A percentile compares a stretch with the other conserved stretches of the same genome.
Evolutionary conservation across 2,329 filamentous ascomycete species (phyloP).

Genomic region (Verticillium klebahnii): DNA sequence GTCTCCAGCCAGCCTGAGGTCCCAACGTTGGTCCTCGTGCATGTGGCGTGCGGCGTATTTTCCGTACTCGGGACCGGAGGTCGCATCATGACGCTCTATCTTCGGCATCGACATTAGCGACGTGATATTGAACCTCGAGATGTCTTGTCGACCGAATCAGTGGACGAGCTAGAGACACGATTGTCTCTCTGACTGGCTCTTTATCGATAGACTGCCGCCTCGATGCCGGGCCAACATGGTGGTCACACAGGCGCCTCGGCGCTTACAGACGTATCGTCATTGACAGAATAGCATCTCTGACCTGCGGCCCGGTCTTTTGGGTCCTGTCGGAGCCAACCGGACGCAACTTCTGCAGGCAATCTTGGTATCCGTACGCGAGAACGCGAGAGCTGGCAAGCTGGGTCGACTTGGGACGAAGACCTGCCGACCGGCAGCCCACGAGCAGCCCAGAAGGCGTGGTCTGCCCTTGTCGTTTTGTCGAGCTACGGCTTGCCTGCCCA

Average conservation of each 20-base stretch:
- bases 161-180: not conserved
- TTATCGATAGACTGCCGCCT: not conserved
- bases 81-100: not conserved
- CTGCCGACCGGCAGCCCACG: not conserved
- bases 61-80: not conserved
- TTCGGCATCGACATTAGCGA: not conserved
- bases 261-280: not conserved
- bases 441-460: not conserved
- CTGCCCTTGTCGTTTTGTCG: too few relatives aligned
- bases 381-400: not conserved
- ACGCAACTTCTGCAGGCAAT: not conserved
- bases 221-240: not conserved
- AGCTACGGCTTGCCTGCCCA: not conserved
- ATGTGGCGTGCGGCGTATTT: not conserved
- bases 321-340: not conserved
- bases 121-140: not conserved
- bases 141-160: not conserved
- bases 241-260: not conserved
- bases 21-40: not conserved
- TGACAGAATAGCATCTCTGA: not conserved
- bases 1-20: not conserved
- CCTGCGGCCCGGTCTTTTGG: not conserved
- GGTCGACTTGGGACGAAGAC: not conserved
- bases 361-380: not conserved
- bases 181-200: not conserved